phyloP scores from a whole-genome alignment of 331 rosid genomes.

The Telfairia occidentalis region DNA sequence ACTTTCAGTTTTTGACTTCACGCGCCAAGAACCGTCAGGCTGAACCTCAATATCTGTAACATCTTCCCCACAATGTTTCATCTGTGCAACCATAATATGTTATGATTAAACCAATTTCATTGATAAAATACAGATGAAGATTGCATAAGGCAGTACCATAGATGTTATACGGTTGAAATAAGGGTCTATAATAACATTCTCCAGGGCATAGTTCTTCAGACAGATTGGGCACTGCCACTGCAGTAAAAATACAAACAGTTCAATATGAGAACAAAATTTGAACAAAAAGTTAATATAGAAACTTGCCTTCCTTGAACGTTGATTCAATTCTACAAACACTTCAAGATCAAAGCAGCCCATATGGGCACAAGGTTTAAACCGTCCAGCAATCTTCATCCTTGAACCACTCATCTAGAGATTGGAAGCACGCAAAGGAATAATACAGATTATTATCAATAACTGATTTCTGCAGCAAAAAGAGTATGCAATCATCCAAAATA shows the following conservation, averaged over 20 bases:
- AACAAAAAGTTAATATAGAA: neutral
- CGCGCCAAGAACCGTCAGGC: conserved; percentile 98
- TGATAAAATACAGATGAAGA: neutral
- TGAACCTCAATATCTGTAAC: conserved; percentile 79
- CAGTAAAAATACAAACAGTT: conserved; percentile 35
- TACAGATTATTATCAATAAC: conserved; percentile 8
- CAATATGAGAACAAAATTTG: conserved; percentile 13
- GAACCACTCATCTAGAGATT: conserved; percentile 87
- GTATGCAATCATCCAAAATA: neutral
- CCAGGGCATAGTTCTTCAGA: conserved; percentile 82
- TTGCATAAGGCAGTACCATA: conserved; percentile 35
- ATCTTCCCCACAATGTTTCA: conserved; percentile 84
- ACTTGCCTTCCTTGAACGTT: conserved; percentile 89
- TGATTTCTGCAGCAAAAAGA: conserved; percentile 3
- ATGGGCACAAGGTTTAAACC: conserved; percentile 90
- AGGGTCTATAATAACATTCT: conserved; percentile 78
- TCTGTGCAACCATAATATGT: conserved; percentile 32
- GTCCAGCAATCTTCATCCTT: conserved; percentile 95
- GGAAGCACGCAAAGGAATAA: conserved; percentile 16
- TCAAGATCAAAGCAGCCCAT: conserved; percentile 98
- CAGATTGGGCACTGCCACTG: conserved; percentile 99
- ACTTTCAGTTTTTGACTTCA: conserved; percentile 63
- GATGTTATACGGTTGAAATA: conserved; percentile 77
- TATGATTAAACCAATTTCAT: neutral
- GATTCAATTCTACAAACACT: conserved; percentile 90